Percentiles rank a stretch among this genome's conserved stretches.
Evolutionary conservation across 176 grass and related monocot genomes (phyloP).

Genomic region (Ananas comosus): DNA sequence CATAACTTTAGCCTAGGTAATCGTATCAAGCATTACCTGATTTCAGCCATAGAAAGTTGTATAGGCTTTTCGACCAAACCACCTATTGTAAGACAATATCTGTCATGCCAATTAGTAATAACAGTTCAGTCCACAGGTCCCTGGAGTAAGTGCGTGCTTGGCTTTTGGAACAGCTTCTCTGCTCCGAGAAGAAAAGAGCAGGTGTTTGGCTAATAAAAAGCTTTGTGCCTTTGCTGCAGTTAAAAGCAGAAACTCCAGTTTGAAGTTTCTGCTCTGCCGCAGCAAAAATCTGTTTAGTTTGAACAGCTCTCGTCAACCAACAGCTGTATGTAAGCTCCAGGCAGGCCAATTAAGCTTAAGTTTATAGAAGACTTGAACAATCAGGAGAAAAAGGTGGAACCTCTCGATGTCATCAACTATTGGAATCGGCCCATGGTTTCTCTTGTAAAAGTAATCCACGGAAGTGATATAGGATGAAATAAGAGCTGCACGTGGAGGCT

Average conservation of each 20-base stretch:
- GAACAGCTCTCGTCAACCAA: too few species aligned
- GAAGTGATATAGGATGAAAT: conserved; percentile 74
- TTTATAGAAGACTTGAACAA: not conserved
- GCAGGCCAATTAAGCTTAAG: not conserved
- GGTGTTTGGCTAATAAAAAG: not conserved
- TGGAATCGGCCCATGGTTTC: conserved; percentile 94
- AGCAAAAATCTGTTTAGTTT: too few species aligned
- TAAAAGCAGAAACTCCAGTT: not conserved
- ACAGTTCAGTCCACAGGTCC: not conserved
- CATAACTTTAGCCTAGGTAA: not conserved
- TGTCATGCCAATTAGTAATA: conserved; percentile 24
- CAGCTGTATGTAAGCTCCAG: too few species aligned
- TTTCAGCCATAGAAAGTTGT: conserved; percentile 66
- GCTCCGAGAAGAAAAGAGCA: too few species aligned
- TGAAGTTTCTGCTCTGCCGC: too few species aligned
- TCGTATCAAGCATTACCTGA: conserved; percentile 48
- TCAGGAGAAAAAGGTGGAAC: conserved; percentile 20
- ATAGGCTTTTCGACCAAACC: conserved; percentile 65
- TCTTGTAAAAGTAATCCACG: conserved; percentile 95
- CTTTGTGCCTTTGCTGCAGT: too few species aligned
- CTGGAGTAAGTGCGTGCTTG: not conserved
- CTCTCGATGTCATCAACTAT: conserved; percentile 65
- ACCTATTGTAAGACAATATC: conserved; percentile 64
- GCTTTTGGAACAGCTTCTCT: too few species aligned
- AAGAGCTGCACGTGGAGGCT: conserved; percentile 58